Base-by-base conservation (phyloP, 108 stramenopile species). In the Tribonema minus region DNA sequence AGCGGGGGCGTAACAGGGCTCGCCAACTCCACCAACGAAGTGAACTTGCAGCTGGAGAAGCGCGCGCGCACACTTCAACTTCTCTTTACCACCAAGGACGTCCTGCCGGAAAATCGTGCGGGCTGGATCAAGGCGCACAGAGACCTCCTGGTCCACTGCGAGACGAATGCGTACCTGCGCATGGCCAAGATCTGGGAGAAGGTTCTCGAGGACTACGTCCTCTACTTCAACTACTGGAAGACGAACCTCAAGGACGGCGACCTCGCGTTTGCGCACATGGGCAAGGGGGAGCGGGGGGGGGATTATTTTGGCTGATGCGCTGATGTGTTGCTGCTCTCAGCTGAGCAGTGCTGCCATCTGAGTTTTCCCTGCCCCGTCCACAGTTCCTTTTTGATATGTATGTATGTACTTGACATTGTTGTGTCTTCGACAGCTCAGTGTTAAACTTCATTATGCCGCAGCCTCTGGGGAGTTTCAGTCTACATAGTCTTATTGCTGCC, bases 31-130 rank as follows among this genome's bases (percentile, higher is more conserved):
- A 79, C 68, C 29, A 35, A 34, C 38, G 77, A 79, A 1, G 41
- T 79, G 35, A 79, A 79, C 67, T 20, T 31, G 27, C 77, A 79
- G 68, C 68, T 79, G 20, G 68, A 79, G 35, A 79, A 63, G n/a
- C 27, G 77, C 34, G 77, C 77, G 32, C 31, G 66, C 7, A 79
- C 68, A 0, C 67, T 79, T 37, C 67, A 68, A 32, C 40, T 58
- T 29, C 60, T 79, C 9, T 79, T 79, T 64, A 79, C 65, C 40
- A 79, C 77, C 15, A 79, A 79, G 60, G 77, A 79, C 41, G 67
- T 79, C 15, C 61, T 70, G 28, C 61, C 60, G 28, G 66, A 58
- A 30, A 79, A 79, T 46, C 38, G 68, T 1, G 67, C 68, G 68
- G 77, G 77, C 25, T 79, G 77, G 77, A 58, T 36, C 9, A 67